Conservation (phyloP, 2,329 filamentous ascomycete species). For the Aphanoascus verrucosus region DNA sequence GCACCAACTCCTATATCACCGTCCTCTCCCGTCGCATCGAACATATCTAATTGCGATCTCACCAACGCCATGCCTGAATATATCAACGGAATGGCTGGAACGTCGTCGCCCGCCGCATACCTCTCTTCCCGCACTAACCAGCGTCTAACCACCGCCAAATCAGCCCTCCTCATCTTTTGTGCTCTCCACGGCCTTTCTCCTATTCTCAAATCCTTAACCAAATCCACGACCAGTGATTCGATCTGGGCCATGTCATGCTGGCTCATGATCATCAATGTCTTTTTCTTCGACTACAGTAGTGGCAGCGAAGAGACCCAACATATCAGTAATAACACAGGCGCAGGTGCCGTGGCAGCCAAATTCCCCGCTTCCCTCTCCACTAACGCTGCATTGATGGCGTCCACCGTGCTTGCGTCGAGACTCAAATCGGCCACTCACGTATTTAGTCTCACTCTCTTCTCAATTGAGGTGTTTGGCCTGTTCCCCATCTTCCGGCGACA, state of each 20-base stretch:
- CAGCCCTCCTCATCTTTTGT: conserved; percentile 83
- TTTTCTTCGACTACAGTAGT: conserved; percentile 93
- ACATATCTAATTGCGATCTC: conserved; percentile 26
- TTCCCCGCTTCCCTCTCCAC: conserved; percentile 64
- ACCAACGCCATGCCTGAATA: conserved; percentile 14
- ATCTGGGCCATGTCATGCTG: conserved; percentile 97
- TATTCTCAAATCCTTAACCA: conserved; percentile 92
- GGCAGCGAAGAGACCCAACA: conserved; percentile 1
- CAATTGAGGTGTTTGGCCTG: conserved; percentile 90
- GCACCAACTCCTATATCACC: conserved; percentile 24
- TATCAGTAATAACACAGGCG: conserved; percentile 13
- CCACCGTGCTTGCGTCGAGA: conserved; percentile 81
- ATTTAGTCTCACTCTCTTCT: conserved; percentile 89
- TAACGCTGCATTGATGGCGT: conserved; percentile 93
- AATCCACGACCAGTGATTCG: conserved; percentile 80
- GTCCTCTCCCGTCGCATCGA: conserved; percentile 17
- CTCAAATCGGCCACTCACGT: conserved; percentile 86
- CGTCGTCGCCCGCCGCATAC: conserved; percentile 23
- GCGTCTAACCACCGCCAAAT: conserved; percentile 74
- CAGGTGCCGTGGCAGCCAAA: conserved; percentile 35
- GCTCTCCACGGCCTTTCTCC: conserved; percentile 84
- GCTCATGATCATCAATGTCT: conserved; percentile 88
- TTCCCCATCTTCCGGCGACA: conserved; percentile 97
- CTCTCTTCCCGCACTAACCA: conserved; percentile 45
- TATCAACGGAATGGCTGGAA: not conserved